phyloP scores from a whole-genome alignment of 768 basidiomycete species.

The Leccinum disarticulatum region DNA sequence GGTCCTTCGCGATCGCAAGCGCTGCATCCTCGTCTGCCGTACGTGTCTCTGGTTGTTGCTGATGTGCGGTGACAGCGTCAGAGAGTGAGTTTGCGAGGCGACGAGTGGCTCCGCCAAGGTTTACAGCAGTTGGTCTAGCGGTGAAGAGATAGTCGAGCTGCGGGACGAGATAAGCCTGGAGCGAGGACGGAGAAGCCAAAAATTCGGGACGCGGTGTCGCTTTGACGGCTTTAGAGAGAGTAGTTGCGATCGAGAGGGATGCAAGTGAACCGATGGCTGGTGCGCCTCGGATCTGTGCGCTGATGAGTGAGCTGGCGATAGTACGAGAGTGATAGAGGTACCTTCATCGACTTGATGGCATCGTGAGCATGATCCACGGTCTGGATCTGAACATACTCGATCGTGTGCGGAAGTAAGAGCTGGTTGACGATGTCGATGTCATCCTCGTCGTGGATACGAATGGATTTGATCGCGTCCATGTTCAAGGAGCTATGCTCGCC shows the following conservation, averaged over 20 bases:
- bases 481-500: conserved; percentile 4
- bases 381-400: conserved; percentile 65
- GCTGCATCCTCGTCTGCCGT: conserved; percentile 36
- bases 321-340: conserved; percentile 24
- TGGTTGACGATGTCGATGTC: conserved; percentile 89
- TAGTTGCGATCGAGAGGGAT: conserved; percentile 69
- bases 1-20: conserved; percentile 48
- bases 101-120: conserved; percentile 83
- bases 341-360: conserved; percentile 97
- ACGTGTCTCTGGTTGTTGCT: conserved; percentile 18
- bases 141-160: conserved; percentile 74
- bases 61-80: conserved; percentile 11
- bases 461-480: conserved; percentile 38
- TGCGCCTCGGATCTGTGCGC: conserved; percentile 77
- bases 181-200: conserved; percentile 48
- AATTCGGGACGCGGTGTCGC: conserved; percentile 50
- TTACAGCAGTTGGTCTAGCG: conserved; percentile 95
- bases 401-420: conserved; percentile 76
- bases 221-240: conserved; percentile 55
- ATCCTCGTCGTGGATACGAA: conserved; percentile 41
- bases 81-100: conserved; percentile 57
- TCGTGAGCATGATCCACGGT: conserved; percentile 83
- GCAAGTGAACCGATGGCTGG: conserved; percentile 95
- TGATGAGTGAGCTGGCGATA: not conserved
- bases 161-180: conserved; percentile 55